Percentiles rank a stretch among this genome's conserved stretches.
Evolutionary conservation across 768 basidiomycete genomes (phyloP).

Genomic region (Tricholomella constricta): DNA sequence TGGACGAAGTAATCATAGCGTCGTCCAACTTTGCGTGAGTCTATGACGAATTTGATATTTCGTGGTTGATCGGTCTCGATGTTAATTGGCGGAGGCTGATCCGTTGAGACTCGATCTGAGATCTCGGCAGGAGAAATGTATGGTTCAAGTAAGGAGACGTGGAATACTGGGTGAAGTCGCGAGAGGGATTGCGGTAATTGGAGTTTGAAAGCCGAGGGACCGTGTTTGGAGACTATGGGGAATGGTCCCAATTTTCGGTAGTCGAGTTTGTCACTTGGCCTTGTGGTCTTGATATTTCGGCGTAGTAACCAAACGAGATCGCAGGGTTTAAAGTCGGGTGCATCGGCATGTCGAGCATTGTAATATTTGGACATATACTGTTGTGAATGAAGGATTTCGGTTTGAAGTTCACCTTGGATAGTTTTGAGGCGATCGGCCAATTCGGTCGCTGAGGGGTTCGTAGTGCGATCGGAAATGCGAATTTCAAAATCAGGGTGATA

Average conservation of each 20-base stretch:
- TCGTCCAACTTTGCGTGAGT: slow-evolving; percentile 6
- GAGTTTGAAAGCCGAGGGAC: not conserved
- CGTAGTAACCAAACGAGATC: slow-evolving; percentile 2
- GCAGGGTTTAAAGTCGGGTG: slow-evolving; percentile 2
- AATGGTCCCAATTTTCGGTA: slow-evolving; percentile 4
- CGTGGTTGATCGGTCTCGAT: not conserved
- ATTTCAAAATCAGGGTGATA: slow-evolving; percentile 12
- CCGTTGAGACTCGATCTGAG: not conserved
- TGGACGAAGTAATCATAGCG: slow-evolving; percentile 9
- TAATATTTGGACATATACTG: slow-evolving; percentile 9
- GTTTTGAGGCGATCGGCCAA: not conserved
- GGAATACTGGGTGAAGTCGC: slow-evolving; percentile 5
- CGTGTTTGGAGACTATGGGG: not conserved
- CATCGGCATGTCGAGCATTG: not conserved
- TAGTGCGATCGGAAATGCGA: not conserved
- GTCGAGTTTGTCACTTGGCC: slow-evolving; percentile 6
- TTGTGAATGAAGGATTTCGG: slow-evolving; percentile 7
- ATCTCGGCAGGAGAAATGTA: not conserved
- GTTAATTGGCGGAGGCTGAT: not conserved
- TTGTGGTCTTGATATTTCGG: slow-evolving; percentile 5
- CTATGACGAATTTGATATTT: not conserved
- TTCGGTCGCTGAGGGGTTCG: slow-evolving; percentile 6
- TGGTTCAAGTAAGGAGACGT: slow-evolving; percentile 1
- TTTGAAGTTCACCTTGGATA: slow-evolving; percentile 5
- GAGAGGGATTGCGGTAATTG: not conserved